phyloP scores from a whole-genome alignment of 495 filamentous ascomycete species.

The Neurospora sp. region DNA sequence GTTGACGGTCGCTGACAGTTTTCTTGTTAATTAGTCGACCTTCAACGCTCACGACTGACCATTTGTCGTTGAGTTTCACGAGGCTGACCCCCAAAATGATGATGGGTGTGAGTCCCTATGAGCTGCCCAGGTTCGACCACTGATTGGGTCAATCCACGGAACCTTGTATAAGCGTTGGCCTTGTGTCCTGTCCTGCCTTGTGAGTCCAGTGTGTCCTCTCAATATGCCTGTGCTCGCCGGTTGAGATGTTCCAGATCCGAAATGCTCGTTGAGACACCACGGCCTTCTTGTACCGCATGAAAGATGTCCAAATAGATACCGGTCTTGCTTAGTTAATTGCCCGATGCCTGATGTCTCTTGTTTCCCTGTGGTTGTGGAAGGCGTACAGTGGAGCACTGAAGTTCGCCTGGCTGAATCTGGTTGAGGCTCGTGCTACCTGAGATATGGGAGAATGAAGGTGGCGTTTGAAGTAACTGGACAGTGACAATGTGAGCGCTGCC shows the following conservation, averaged over 20 bases:
- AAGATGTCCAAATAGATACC: background rate
- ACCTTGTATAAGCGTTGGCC: background rate
- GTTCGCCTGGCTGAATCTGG: background rate
- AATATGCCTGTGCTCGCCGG: background rate
- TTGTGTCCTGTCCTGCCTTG: background rate
- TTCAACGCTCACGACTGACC: background rate
- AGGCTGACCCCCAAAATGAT: background rate
- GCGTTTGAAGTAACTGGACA: background rate
- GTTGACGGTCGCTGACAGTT: background rate
- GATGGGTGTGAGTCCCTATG: background rate
- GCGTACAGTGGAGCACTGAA: background rate
- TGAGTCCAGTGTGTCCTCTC: background rate
- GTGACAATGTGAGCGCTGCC: conserved; percentile 1
- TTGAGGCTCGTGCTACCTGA: conserved; percentile 15
- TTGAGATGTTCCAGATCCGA: background rate
- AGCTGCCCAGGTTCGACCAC: background rate
- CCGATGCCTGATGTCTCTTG: background rate
- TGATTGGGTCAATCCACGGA: background rate
- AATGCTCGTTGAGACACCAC: background rate
- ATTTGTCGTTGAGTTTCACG: background rate
- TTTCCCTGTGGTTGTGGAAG: background rate
- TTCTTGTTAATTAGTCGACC: background rate
- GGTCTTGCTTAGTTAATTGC: background rate
- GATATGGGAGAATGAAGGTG: background rate
- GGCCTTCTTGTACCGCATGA: background rate